These are phyloP conservation scores for Xylariaceae sp. DNA, from an alignment of 2,329 filamentous ascomycete species.

Conservation along the genomic window DNA sequence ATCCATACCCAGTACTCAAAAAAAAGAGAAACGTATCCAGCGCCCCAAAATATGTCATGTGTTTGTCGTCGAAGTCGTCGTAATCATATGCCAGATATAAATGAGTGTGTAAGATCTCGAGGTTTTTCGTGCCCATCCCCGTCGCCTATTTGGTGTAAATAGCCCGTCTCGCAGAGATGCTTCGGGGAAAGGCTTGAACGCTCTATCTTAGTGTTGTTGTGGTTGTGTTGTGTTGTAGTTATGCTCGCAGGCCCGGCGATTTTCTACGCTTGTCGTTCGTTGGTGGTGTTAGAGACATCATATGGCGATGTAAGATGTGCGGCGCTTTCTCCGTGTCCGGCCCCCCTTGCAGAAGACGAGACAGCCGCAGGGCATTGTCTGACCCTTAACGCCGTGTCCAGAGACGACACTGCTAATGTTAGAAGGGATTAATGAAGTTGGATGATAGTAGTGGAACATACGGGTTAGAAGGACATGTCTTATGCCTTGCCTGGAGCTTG, in stretches of 20 bases:
- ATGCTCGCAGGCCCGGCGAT: too few species aligned
- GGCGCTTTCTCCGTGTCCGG: constrained; percentile 8
- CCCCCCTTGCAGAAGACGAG: constrained; percentile 14
- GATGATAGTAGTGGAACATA: background rate
- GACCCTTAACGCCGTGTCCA: constrained; percentile 10
- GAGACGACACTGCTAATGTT: constrained; percentile 1
- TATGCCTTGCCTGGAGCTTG: constrained; percentile 15
- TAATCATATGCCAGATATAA: constrained; percentile 12
- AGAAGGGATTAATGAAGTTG: background rate
- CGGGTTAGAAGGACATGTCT: constrained; percentile 13
- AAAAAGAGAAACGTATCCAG: too few species aligned
- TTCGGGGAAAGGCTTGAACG: background rate
- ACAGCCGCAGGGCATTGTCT: constrained; percentile 17
- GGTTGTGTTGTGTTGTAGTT: too few species aligned
- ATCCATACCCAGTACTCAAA: too few species aligned
- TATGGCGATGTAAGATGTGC: constrained; percentile 19
- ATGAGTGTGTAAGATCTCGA: constrained; percentile 5
- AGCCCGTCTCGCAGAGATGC: background rate
- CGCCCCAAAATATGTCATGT: constrained; percentile 8
- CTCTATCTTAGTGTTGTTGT: constrained; percentile 1
- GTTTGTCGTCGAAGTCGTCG: constrained; percentile 1
- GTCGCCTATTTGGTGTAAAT: background rate
- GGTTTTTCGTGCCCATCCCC: background rate
- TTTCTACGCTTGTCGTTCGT: too few species aligned
- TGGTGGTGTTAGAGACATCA: background rate